Evolutionary conservation across 805 yeast species (phyloP).

Genomic region (Yamadazyma nakazawae): DNA sequence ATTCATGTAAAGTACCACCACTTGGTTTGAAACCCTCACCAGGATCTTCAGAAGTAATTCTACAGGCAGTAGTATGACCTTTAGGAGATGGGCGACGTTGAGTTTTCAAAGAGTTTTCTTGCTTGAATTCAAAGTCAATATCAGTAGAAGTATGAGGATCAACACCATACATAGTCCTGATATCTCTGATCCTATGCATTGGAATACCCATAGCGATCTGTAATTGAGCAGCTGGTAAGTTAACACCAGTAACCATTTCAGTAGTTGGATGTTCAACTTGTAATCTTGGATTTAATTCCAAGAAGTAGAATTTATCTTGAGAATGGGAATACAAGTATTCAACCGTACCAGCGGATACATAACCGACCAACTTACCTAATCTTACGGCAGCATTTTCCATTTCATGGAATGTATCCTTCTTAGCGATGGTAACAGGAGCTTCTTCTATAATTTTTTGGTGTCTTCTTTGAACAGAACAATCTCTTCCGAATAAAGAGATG

Average conservation of each 20-base stretch:
- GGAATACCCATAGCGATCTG: conserved; percentile 99
- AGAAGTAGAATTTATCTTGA: conserved; percentile 91
- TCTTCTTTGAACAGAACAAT: conserved; percentile 99
- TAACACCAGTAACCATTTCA: conserved; percentile 98
- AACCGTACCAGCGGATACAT: conserved; percentile 98
- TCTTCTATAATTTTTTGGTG: conserved; percentile 99
- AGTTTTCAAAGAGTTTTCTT: conserved; percentile 63
- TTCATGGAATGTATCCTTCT: conserved; percentile 72
- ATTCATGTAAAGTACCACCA: conserved; percentile 93
- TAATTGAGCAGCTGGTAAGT: conserved; percentile 96
- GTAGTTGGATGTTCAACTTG: conserved; percentile 99
- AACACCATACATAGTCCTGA: conserved; percentile 88
- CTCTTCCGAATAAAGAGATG: conserved; percentile 96
- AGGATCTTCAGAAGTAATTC: conserved; percentile 98
- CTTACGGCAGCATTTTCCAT: conserved; percentile 99
- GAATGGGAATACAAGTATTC: conserved; percentile 93
- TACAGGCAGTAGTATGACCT: conserved; percentile 98
- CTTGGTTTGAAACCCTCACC: conserved; percentile 99
- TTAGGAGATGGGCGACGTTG: conserved; percentile 94
- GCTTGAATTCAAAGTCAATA: conserved; percentile 84
- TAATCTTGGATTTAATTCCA: conserved; percentile 96
- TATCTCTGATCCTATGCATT: conserved; percentile 89
- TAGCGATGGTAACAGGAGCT: conserved; percentile 97
- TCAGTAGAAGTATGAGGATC: conserved; percentile 91
- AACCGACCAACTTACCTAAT: conserved; percentile 94